Evolutionary conservation across 306 rosid species (phyloP), one percentile per base, ranked within the genome.

Genomic region (Rosa chinensis): DNA sequence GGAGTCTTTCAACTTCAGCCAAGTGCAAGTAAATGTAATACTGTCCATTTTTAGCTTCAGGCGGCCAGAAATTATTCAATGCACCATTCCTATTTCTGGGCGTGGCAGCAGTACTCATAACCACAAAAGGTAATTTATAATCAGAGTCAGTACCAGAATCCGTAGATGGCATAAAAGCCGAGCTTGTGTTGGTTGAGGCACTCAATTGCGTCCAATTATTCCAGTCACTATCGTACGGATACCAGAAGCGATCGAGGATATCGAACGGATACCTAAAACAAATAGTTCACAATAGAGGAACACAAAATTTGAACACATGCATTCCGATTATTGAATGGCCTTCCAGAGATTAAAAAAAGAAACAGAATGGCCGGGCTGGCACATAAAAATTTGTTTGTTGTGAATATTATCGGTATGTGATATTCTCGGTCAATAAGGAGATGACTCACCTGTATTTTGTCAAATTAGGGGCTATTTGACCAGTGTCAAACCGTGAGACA

Each of bases 1-100:
- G 48, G 37, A 78, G 82, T 20, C 47, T 78, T 78, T 70, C 77
- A 61, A 78, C 18, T 25, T 61, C 67, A 10, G 67, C 67, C 4
- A 61, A 25, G 67, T 61, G 17, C 17, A 61, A 1, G 17, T 61
- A 61, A 25, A 10, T 18, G 13, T 61, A 11, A 10, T 61, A 61
- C 4, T 10, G 4, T n/a, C 13, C 39, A 11, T 61, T 11, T 6
- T 28, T 16, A 8, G 16, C 55, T 1, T 58, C 12, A 11, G 73
- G 76, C 1, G 74, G 21, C 77, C 66, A 72, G 28, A 48, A 3
- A 11, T 48, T 48, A 3, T 12, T 11, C 52, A 48, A 48, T 48
- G 52, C 3, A 11, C 4, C 16, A 48, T 12, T 48, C 16, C 5
- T 4, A 48, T 48, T 11, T 48, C 4, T 48, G 52, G 52, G 52